Evolutionary conservation across 805 yeast genomes (phyloP).

Genomic region (Blastobotrys robertii): DNA sequence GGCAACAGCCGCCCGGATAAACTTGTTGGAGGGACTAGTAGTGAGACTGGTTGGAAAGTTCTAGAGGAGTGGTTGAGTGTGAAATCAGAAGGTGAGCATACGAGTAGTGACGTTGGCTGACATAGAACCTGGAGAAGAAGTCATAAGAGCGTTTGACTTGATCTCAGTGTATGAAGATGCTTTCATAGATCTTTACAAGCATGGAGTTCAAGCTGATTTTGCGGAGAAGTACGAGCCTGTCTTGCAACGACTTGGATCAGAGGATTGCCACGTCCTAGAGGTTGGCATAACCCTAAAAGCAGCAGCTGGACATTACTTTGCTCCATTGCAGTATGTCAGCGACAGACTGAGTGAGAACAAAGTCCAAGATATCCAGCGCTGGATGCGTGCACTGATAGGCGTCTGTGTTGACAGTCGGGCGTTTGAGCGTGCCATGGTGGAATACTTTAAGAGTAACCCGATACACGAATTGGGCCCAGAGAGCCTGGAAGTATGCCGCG

Average conservation of each 20-base stretch:
- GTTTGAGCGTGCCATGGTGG: constrained; percentile 7
- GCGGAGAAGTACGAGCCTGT: constrained; percentile 7
- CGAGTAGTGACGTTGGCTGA: no score
- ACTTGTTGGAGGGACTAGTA: no score
- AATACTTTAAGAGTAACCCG: constrained; percentile 7
- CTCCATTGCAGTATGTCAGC: constrained; percentile 8
- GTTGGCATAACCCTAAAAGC: constrained; percentile 7
- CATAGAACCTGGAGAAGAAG: constrained; percentile 2
- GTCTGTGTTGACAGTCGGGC: constrained; percentile 6
- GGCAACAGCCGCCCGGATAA: no score
- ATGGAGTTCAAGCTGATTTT: constrained; percentile 8
- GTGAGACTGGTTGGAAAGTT: no score
- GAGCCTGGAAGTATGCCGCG: constrained; percentile 1
- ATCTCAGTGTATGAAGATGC: background rate
- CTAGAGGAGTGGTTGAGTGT: no score
- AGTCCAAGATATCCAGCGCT: constrained; percentile 5
- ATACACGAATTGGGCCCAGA: constrained; percentile 2
- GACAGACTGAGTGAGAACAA: background rate
- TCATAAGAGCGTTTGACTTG: constrained; percentile 1
- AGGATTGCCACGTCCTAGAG: constrained; percentile 6
- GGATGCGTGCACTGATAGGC: constrained; percentile 18
- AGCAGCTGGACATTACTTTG: constrained; percentile 8
- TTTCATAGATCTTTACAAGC: constrained; percentile 2
- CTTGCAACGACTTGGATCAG: background rate
- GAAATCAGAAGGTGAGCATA: no score